Base-by-base conservation (phyloP, 257 asterid species). In the Capsicum baccatum region DNA sequence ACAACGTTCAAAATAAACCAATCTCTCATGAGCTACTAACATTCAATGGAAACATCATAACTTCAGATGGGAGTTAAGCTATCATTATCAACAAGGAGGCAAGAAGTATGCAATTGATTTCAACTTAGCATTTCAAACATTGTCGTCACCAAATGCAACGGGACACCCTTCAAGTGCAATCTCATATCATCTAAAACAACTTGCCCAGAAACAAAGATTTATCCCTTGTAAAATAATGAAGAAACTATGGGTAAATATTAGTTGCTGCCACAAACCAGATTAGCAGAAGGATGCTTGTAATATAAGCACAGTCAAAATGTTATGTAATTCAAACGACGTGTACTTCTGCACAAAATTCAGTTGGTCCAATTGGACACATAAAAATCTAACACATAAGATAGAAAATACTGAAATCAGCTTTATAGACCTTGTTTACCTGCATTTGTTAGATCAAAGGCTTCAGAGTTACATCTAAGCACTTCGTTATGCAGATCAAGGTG, bases 381-480 rank as follows among this genome's bases (percentile, higher is more conserved):
- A 55, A 74, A 78, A 78, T 54, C 81, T 7, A 54, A 54, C 48
- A 78, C 62, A 26, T 35, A 16, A 64, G 55, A 62, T 33, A 35
- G 13, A 66, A 82, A 11, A 50, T 37, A 84, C 35, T 55, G 82
- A 58, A 87, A 83, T 71, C 82, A 79, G 85, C 86, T 69, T 79
- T 66, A 74, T 79, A 85, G 91, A 89, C 87, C 87, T 88, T 88
- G 82, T 91, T 91, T 95, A 94, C 97, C 98, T 92, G 95, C 94
- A 86, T 85, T 79, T 21, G 54, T 85, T 83, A 84, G 87, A 83
- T 89, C 93, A 86, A 91, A 91, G 84, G 97, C 93, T 83, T 91
- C 92, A 60, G 98, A 86, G 85, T 91, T 92, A 66, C 88, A 92
- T 83, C 92, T 88, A 85, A 97, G 86, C 84, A 95, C 94, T 91